Conservation (phyloP, 208 protist species). For the Blastocrithidia nonstop region DNA sequence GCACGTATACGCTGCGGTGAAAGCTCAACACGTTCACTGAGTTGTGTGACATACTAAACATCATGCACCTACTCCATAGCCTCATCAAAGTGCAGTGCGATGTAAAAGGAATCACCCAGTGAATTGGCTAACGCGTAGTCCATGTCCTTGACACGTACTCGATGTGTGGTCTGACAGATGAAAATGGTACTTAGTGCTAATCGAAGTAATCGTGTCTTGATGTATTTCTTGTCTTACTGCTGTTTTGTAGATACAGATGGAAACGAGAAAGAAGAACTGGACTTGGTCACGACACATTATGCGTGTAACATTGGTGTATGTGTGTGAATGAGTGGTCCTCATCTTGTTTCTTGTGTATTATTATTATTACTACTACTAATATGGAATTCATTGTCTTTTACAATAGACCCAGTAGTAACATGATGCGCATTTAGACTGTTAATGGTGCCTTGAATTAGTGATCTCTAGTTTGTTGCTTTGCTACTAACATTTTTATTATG, state of each 20-base stretch:
- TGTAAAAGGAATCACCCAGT: slow-evolving; percentile 49
- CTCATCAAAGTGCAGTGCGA: slow-evolving; percentile 38
- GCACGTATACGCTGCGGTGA: no score
- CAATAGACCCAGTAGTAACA: no score
- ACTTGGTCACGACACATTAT: no score
- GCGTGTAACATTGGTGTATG: no score
- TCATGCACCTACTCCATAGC: slow-evolving; percentile 13
- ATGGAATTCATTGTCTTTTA: no score
- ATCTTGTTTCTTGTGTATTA: background rate
- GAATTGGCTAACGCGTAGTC: slow-evolving; percentile 35
- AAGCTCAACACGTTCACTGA: no score
- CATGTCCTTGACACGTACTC: slow-evolving; percentile 46
- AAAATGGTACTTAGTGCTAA: slow-evolving; percentile 74
- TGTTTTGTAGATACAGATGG: no score
- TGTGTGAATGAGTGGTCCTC: background rate
- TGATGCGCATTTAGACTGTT: background rate
- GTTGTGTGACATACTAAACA: no score
- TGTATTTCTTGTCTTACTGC: no score
- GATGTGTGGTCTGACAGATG: slow-evolving; percentile 32
- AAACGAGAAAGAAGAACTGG: no score
- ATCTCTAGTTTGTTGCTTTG: background rate
- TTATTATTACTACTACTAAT: background rate
- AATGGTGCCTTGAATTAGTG: background rate
- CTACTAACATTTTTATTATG: background rate
- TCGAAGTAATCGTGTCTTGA: slow-evolving; percentile 31